Evolutionary conservation across 2,329 filamentous ascomycete species (phyloP).

Genomic region (Colletotrichum orbiculare): DNA sequence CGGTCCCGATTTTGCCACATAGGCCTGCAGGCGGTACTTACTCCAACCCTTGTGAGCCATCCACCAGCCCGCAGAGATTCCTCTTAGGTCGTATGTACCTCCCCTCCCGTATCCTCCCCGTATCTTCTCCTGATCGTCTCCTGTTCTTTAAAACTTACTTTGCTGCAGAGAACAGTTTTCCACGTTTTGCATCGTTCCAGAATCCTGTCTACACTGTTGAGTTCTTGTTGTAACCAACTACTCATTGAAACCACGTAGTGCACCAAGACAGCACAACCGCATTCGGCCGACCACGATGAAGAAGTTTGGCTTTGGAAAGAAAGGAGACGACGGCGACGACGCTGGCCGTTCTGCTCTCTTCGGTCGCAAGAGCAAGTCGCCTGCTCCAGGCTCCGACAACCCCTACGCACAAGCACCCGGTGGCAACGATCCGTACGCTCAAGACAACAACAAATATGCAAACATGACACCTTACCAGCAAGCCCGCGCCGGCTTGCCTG

Average conservation of each 20-base stretch:
- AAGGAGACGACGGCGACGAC: constrained; percentile 64
- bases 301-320: constrained; percentile 70
- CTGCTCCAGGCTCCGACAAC: constrained; percentile 60
- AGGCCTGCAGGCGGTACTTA: constrained; percentile 23
- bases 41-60: constrained; percentile 1
- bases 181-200: constrained; percentile 24
- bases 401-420: constrained; percentile 66
- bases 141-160: constrained; percentile 20
- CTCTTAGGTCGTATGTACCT: constrained; percentile 7
- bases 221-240: neutral
- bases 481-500: constrained; percentile 44
- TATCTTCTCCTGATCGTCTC: constrained; percentile 14
- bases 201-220: neutral
- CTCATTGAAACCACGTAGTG: neutral
- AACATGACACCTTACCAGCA: constrained; percentile 51
- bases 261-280: constrained; percentile 9
- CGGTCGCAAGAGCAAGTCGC: constrained; percentile 63
- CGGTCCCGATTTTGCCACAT: constrained; percentile 38
- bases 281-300: constrained; percentile 57
- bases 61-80: constrained; percentile 12
- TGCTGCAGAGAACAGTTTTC: constrained; percentile 19
- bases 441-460: constrained; percentile 55
- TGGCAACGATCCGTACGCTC: constrained; percentile 64
- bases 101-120: neutral
- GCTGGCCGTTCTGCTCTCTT: constrained; percentile 64